phyloP scores from a whole-genome alignment of 257 asterid genomes.

The Solanum tacnaense region DNA sequence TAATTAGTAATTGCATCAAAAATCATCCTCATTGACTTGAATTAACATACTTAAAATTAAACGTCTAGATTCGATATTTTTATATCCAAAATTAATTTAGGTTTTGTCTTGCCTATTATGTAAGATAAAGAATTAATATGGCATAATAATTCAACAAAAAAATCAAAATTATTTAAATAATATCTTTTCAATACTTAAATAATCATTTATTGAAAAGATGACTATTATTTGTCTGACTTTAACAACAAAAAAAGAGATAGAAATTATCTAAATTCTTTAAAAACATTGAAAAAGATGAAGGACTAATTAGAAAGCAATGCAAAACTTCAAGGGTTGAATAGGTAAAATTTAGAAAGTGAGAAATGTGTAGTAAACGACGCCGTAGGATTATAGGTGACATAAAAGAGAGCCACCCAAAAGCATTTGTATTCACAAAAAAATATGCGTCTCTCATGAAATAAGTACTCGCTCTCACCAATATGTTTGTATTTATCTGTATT shows the following conservation, averaged over 20 bases:
- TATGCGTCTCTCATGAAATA: slow-evolving; percentile 18
- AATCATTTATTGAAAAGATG: not conserved
- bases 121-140: not conserved
- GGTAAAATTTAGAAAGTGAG: not conserved
- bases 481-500: not conserved
- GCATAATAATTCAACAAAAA: not conserved
- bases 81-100: not conserved
- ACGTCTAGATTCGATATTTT: not conserved
- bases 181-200: not conserved
- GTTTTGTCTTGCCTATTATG: not conserved
- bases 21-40: not conserved
- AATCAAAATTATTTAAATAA: not conserved
- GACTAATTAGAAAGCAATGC: not conserved
- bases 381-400: slow-evolving; percentile 16
- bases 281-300: not conserved
- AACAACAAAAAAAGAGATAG: not conserved
- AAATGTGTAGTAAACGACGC: not conserved
- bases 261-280: not conserved
- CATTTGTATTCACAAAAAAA: slow-evolving; percentile 35
- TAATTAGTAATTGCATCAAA: not conserved
- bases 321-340: not conserved
- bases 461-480: slow-evolving; percentile 24
- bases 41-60: not conserved
- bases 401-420: slow-evolving; percentile 31
- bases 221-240: not conserved